Base-by-base conservation (phyloP, 1,139 yeast genomes). In the Kluyveromyces sp. region DNA sequence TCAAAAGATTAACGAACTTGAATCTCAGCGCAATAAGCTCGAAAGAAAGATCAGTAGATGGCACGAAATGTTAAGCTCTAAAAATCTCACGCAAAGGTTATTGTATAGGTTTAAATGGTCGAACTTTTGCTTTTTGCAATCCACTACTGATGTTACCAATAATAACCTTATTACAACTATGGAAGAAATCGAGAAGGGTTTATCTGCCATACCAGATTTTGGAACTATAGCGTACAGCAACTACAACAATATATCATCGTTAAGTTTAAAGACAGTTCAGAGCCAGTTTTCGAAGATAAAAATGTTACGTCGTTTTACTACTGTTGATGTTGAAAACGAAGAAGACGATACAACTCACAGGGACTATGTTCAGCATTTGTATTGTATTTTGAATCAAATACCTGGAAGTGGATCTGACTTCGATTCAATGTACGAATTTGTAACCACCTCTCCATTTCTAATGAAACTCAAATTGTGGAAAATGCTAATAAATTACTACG, bases 391-490 rank as follows among this genome's bases (percentile, higher is more conserved):
- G 10, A 46, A 56, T 32, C 51, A 57, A 33, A 48, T 49, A 4
- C 35, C 49, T 25, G 42, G 34, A 44, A 43, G 44, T 5, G 49
- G 63, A 1, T 54, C 60, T 0, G 75, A 74, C 37, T 69, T 74
- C 34, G 52, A 58, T 3, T 78, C 88, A 3, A 79, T 87, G 60
- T 70, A 73, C 28, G 63, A 68, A 21, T 88, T 88, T 56, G 69
- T 92, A 25, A 67, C 69, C 2, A 69, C 70, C 10, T 80, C 95
- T 0, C 78, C 92, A 0, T 70, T 83, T 25, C 83, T 80, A 35
- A 74, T 89, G 64, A 78, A 77, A 47, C 67, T 88, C 35, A 80
- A 80, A 48, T 67, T 92, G 3, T 90, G 97, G 97, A 77, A 78
- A 41, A 72, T 86, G 27, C 68, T 92, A 21, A 72, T 87, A 38